A percentile compares a stretch with the other conserved stretches of the same genome.
Evolutionary conservation across 768 basidiomycete genomes (phyloP).

Genomic region (Rhizopogon vinicolor): DNA sequence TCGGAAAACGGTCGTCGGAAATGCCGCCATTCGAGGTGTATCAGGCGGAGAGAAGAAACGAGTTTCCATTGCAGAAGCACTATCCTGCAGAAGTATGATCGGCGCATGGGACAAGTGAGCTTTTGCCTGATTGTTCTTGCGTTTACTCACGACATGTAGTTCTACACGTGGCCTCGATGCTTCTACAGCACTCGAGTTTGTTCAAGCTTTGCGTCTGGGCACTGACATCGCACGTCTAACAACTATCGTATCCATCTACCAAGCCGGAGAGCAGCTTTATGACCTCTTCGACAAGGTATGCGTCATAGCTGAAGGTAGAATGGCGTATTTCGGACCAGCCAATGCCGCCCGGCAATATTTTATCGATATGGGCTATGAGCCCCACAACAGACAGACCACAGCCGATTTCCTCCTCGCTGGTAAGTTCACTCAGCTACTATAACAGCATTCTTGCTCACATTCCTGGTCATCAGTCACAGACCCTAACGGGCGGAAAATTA

Average conservation of each 20-base stretch:
- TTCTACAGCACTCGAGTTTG: constrained; percentile 71
- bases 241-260: constrained; percentile 81
- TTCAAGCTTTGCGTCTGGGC: constrained; percentile 56
- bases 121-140: background rate
- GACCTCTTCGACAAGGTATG: constrained; percentile 66
- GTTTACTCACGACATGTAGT: constrained; percentile 30
- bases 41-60: constrained; percentile 83
- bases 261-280: constrained; percentile 69
- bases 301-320: constrained; percentile 50
- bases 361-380: constrained; percentile 48
- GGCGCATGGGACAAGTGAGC: constrained; percentile 76
- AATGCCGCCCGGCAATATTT: constrained; percentile 51
- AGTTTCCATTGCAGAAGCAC: constrained; percentile 71
- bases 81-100: constrained; percentile 58
- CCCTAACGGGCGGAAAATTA: constrained; percentile 49
- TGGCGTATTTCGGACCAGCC: constrained; percentile 55
- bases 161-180: constrained; percentile 63
- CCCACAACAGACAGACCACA: constrained; percentile 52
- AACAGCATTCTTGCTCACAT: background rate
- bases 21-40: too few relatives aligned
- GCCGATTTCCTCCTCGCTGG: constrained; percentile 54
- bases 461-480: constrained; percentile 45
- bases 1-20: too few relatives aligned
- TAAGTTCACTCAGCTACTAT: constrained; percentile 7
- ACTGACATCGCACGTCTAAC: constrained; percentile 52